These are phyloP conservation scores for Magnusiomyces fungicola DNA, from an alignment of 1,139 yeast genomes.

Conservation along the genomic window DNA sequence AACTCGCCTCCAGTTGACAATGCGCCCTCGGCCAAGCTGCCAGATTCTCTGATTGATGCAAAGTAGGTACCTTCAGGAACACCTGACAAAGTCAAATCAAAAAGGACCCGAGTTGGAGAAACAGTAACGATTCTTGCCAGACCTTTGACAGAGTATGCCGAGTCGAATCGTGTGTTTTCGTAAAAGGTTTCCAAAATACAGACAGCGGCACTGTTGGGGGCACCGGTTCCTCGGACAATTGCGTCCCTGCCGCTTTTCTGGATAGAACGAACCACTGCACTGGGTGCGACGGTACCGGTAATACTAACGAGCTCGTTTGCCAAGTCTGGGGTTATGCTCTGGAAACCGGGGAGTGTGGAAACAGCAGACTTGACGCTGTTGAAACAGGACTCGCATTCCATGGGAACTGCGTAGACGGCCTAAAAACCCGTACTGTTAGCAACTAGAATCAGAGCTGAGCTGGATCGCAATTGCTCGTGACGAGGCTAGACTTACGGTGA, in stretches of 20 bases:
- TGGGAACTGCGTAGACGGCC: slow-evolving; percentile 60
- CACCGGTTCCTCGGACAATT: slow-evolving; percentile 85
- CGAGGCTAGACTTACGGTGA: too few relatives aligned
- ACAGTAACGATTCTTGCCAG: slow-evolving; percentile 81
- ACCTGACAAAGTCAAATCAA: slow-evolving; percentile 76
- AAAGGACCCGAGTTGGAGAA: slow-evolving; percentile 40
- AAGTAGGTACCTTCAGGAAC: slow-evolving; percentile 54
- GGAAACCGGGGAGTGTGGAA: slow-evolving; percentile 33
- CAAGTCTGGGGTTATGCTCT: slow-evolving; percentile 47
- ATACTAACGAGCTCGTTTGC: slow-evolving; percentile 53
- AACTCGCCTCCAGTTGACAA: slow-evolving; percentile 58
- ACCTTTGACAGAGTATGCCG: slow-evolving; percentile 60
- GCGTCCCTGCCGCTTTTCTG: slow-evolving; percentile 73
- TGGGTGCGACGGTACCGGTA: slow-evolving; percentile 61
- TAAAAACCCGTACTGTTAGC: too few relatives aligned
- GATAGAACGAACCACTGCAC: slow-evolving; percentile 54
- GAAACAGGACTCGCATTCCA: slow-evolving; percentile 68
- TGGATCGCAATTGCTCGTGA: too few relatives aligned
- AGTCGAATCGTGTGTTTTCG: slow-evolving; percentile 22
- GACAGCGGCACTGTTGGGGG: slow-evolving; percentile 84
- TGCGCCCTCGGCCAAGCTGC: slow-evolving; percentile 73
- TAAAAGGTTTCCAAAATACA: slow-evolving; percentile 63
- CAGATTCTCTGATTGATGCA: slow-evolving; percentile 62
- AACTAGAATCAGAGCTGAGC: too few relatives aligned
- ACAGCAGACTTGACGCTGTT: slow-evolving; percentile 50